Evolutionary conservation across 805 yeast species (phyloP), one percentile per base, ranked within the genome.

Genomic region (Wickerhamomyces queroliae): DNA sequence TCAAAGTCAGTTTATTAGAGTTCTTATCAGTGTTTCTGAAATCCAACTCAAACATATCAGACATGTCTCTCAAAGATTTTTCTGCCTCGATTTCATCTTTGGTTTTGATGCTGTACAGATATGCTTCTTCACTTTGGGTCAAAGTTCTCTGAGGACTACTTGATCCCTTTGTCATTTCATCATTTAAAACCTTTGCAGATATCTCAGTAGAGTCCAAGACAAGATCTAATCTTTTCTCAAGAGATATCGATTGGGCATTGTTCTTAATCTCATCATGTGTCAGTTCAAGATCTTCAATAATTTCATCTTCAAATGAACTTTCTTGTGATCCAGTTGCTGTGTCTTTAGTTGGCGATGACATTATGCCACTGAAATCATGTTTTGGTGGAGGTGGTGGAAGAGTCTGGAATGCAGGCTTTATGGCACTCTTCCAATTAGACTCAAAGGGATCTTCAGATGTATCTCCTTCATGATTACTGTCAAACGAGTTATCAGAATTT

Each of bases 171-270:
- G 40, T 38, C 17, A 46, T 38, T 35, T 52, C 58, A 42, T 49
- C 55, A 31, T 50, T 37, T 28, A 45, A 52, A 19, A 53, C 49
- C 38, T 47, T 44, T 39, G 46, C 41, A 8, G 56, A 42, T 2
- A 55, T 38, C 2, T 50, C 52, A 19, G 49, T 45, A 12, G 46
- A 43, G 23, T 58, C 57, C 13, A 73, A 55, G 33, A 65, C 69
- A 2, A 72, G 58, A 40, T 69, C 71, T 40, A 74, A 56, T 48
- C 68, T 71, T 43, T 73, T 70, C 43, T 68, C 68, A 29, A 73
- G 53, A 36, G 58, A 60, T 53, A 52, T 62, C 42, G 50, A 49
- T 41, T 43, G 45, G 13, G 43, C 40, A 13, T 40, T 35, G 6
- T 63, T 33, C 1, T 61, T 6, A 15, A 30, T 16, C 22, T 30